Conservation (phyloP, 2,329 filamentous ascomycete genomes). For the Paecilomyces formosus region DNA sequence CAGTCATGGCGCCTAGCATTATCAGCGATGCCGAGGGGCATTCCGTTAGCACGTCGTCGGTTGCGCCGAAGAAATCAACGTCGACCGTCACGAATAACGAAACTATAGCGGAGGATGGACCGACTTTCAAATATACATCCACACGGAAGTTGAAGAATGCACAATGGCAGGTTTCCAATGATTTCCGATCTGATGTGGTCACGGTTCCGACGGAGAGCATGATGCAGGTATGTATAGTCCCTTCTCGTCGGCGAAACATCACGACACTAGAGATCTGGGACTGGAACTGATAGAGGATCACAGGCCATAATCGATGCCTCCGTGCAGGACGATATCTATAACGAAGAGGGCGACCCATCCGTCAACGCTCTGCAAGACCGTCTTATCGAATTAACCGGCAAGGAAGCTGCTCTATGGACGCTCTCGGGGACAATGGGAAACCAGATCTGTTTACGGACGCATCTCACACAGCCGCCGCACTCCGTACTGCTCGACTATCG, state of each 20-base stretch:
- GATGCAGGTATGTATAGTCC: slow-evolving; percentile 14
- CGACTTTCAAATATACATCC: slow-evolving; percentile 1
- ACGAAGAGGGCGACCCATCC: slow-evolving; percentile 20
- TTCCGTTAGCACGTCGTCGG: not conserved
- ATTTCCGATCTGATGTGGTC: slow-evolving; percentile 21
- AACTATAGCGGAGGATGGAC: not conserved
- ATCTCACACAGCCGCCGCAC: slow-evolving; percentile 26
- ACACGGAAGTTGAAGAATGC: slow-evolving; percentile 6
- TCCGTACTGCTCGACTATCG: slow-evolving; percentile 26
- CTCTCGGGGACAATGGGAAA: slow-evolving; percentile 35
- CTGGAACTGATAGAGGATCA: slow-evolving; percentile 2
- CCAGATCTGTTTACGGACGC: slow-evolving; percentile 26
- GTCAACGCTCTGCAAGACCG: slow-evolving; percentile 22
- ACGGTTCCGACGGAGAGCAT: slow-evolving; percentile 19
- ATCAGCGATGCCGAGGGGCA: not conserved
- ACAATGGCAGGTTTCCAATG: slow-evolving; percentile 9
- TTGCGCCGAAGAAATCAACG: not conserved
- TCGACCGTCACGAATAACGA: not conserved
- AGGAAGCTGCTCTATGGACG: slow-evolving; percentile 25
- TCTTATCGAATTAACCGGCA: slow-evolving; percentile 23
- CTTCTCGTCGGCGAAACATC: not conserved
- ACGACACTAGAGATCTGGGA: not conserved
- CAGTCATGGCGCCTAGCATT: not conserved
- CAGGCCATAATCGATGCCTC: slow-evolving; percentile 23
- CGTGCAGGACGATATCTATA: slow-evolving; percentile 27